Percentiles rank a stretch among this genome's conserved stretches.
These are phyloP conservation scores for Byssothecium circinans DNA, from an alignment of 2,329 filamentous ascomycete species.

Conservation along the genomic window DNA sequence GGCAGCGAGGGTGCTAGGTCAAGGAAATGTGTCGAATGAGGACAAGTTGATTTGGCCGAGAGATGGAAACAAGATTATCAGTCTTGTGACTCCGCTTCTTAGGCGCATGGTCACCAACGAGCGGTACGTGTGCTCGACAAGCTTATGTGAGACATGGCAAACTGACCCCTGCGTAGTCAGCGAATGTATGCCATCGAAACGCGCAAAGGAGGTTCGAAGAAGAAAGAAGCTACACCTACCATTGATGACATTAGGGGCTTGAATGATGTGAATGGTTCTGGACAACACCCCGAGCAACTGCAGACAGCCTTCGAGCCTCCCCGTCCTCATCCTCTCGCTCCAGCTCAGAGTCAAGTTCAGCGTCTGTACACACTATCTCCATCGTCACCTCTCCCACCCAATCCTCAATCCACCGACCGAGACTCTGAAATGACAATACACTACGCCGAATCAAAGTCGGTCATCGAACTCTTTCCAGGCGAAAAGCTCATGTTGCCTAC, in stretches of 20 bases:
- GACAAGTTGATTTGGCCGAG: slow-evolving; percentile 56
- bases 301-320: slow-evolving; percentile 10
- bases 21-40: slow-evolving; percentile 40
- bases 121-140: slow-evolving; percentile 30
- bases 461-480: neutral
- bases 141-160: neutral
- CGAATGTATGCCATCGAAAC: slow-evolving; percentile 60
- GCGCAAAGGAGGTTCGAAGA: slow-evolving; percentile 51
- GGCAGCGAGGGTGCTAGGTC: slow-evolving; percentile 42
- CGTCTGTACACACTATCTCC: slow-evolving; percentile 1
- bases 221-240: slow-evolving; percentile 26
- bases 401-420: neutral
- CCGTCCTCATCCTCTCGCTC: neutral
- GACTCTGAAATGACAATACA: neutral
- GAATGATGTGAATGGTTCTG: neutral
- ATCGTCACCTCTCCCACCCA: slow-evolving; percentile 1
- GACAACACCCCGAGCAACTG: slow-evolving; percentile 15
- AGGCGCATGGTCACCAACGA: slow-evolving; percentile 63
- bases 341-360: neutral
- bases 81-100: slow-evolving; percentile 59
- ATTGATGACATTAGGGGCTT: slow-evolving; percentile 6
- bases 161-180: slow-evolving; percentile 35
- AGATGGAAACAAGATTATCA: slow-evolving; percentile 58
- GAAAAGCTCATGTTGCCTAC: slow-evolving; percentile 11
- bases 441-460: neutral